These are phyloP conservation scores for Cercophora scortea DNA, from an alignment of 495 filamentous ascomycete species.

Conservation along the genomic window DNA sequence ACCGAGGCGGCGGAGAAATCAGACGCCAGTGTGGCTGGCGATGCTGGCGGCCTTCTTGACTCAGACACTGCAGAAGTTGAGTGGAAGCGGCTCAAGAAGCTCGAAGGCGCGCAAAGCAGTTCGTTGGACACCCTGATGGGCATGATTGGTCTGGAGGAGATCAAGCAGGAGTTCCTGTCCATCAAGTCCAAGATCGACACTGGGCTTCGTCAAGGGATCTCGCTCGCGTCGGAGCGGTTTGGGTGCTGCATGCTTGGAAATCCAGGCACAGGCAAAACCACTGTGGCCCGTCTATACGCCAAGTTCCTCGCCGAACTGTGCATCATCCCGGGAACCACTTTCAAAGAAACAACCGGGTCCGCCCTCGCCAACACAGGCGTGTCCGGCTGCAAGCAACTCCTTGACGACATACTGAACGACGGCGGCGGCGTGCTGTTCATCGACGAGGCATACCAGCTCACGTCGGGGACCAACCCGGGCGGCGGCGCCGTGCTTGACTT, in stretches of 20 bases:
- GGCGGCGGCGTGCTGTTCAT: conserved; percentile 69
- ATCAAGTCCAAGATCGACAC: conserved; percentile 66
- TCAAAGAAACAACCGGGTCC: conserved; percentile 64
- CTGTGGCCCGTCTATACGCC: conserved; percentile 70
- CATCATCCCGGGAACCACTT: conserved; percentile 42
- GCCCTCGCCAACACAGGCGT: conserved; percentile 58
- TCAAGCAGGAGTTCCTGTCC: conserved; percentile 55
- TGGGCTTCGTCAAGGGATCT: conserved; percentile 44
- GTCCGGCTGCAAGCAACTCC: conserved; percentile 42
- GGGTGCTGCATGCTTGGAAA: conserved; percentile 64
- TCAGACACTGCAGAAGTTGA: conserved; percentile 34
- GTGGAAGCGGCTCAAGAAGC: conserved; percentile 54
- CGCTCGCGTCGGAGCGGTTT: conserved; percentile 53
- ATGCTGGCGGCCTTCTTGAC: not conserved
- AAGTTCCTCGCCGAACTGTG: conserved; percentile 57
- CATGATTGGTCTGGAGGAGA: conserved; percentile 65
- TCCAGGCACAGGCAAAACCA: conserved; percentile 79
- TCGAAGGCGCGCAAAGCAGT: conserved; percentile 39
- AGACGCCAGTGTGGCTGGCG: too few relatives aligned
- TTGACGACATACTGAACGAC: conserved; percentile 47
- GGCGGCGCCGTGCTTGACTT: conserved; percentile 64
- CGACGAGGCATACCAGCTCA: conserved; percentile 72
- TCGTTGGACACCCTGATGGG: conserved; percentile 59
- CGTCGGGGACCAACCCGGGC: conserved; percentile 42
- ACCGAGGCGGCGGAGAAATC: not conserved